These are phyloP conservation scores for Candida fluviatilis DNA, from an alignment of 805 yeast genomes.

Conservation along the genomic window DNA sequence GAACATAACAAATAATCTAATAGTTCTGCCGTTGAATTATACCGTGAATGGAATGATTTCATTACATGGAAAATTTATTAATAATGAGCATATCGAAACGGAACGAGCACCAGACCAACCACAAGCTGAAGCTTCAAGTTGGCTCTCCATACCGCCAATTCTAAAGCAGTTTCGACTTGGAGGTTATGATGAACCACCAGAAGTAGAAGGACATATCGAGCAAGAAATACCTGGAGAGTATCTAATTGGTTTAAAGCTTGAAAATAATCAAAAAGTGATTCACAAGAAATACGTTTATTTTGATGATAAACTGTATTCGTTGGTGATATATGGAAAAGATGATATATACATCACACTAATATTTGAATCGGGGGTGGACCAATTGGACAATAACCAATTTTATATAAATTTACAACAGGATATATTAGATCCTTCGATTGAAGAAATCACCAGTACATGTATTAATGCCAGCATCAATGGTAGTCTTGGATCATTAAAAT, in stretches of 20 bases:
- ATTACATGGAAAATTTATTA: conserved; percentile 6
- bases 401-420: conserved; percentile 16
- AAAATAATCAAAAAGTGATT: conserved; percentile 10
- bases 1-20: conserved; percentile 30
- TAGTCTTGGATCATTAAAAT: conserved; percentile 27
- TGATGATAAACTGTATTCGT: conserved; percentile 22
- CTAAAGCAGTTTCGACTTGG: conserved; percentile 6
- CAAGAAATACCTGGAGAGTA: conserved; percentile 18
- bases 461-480: conserved; percentile 17
- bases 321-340: conserved; percentile 25
- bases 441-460: conserved; percentile 15
- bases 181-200: conserved; percentile 4
- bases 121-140: conserved; percentile 5
- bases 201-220: conserved; percentile 9
- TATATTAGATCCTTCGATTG: conserved; percentile 17
- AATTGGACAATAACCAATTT: conserved; percentile 19
- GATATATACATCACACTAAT: conserved; percentile 21
- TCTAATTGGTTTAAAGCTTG: conserved; percentile 20
- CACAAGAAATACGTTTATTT: conserved; percentile 25
- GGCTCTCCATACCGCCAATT: conserved; percentile 19
- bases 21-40: conserved; percentile 33
- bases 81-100: conserved; percentile 3
- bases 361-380: conserved; percentile 24
- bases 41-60: conserved; percentile 32
- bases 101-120: background rate